Evolutionary conservation across 352 stramenopile species (phyloP), one percentile per base, ranked within the genome.

Genomic region (Globisporangium recalcitrans): DNA sequence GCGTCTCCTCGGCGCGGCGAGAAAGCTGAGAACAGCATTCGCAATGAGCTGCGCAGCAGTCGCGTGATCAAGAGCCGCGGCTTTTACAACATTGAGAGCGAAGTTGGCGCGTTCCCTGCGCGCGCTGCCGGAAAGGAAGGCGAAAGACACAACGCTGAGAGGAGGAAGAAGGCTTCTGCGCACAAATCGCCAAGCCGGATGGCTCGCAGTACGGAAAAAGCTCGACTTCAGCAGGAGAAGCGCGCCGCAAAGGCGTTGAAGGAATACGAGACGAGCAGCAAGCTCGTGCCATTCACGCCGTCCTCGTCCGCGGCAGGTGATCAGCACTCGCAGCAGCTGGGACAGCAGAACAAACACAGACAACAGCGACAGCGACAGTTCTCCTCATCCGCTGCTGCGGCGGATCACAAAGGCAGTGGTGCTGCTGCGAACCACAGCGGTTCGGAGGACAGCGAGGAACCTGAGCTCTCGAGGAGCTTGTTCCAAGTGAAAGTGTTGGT

Each of bases 51-150:
- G 19, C 77, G 75, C 55, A 80, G 52, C 53, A 90, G 79, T 46
- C 82, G 82, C 9, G 75, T 89, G 19, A 92, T 92, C 62, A 86
- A 86, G 63, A 92, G 82, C 61, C 74, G 82, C 31, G 82, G 82
- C 0, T 92, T 88, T 52, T 92, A 92, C 56, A 73, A 88, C 58
- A 68, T 90, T 26, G 73, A 85, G 24, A 67, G 58, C 9, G 69
- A 69, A 36, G 32, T 36, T 10, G 31, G 36, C 13, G 58, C 58
- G 52, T 61, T 67, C 21, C 42, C 58, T 22, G 34, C 27, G 10
- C 58, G 32, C 26, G 16, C 58, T 26, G 27, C 59, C 13, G 32
- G 19, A 19, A 42, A 49, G n/a, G 26, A 44, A 51, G 27, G 34
- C 4, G 10, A 36, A 29, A 44, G 29, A 44, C n/a, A 29, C 29